Percentiles rank a stretch among this genome's conserved stretches.
These are phyloP conservation scores for Misopates orontium DNA, from an alignment of 257 asterid species.

Conservation along the genomic window DNA sequence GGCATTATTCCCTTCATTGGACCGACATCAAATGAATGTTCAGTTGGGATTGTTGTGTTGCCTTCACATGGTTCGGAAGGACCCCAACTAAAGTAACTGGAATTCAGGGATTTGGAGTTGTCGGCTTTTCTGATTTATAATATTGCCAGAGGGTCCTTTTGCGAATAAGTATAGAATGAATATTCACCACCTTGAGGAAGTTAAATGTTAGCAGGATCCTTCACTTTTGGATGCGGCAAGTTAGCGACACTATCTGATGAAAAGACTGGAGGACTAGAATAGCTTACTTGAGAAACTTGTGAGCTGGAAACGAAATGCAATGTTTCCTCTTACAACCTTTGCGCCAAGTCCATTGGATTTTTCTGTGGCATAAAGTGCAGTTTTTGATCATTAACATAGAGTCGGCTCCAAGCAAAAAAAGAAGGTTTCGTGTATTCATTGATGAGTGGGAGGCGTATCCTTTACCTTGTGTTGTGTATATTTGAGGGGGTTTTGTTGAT, in stretches of 20 bases:
- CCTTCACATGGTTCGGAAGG: constrained; percentile 17
- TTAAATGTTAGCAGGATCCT: constrained; percentile 15
- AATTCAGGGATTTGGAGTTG: constrained; percentile 29
- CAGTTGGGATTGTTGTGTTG: constrained; percentile 18
- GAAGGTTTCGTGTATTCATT: too few species aligned
- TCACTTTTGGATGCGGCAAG: constrained; percentile 16
- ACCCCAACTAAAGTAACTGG: constrained; percentile 24
- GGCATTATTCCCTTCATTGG: constrained; percentile 41
- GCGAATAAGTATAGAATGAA: constrained; percentile 11
- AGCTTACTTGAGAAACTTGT: constrained; percentile 33
- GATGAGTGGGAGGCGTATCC: too few species aligned
- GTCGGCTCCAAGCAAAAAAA: too few species aligned
- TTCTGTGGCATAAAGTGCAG: constrained; percentile 41
- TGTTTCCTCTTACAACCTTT: constrained; percentile 42
- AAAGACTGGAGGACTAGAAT: constrained; percentile 25
- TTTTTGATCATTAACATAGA: constrained; percentile 45
- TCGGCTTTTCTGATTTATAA: constrained; percentile 15
- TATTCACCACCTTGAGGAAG: constrained; percentile 45
- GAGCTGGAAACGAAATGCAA: constrained; percentile 31
- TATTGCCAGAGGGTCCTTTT: constrained; percentile 19
- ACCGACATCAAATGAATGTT: constrained; percentile 31
- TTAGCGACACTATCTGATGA: constrained; percentile 11
- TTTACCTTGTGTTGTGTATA: too few species aligned
- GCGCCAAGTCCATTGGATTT: constrained; percentile 44
- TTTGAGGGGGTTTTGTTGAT: too few species aligned